phyloP scores from a whole-genome alignment of 2,329 filamentous ascomycete species.

The Cytospora paraplurivora region DNA sequence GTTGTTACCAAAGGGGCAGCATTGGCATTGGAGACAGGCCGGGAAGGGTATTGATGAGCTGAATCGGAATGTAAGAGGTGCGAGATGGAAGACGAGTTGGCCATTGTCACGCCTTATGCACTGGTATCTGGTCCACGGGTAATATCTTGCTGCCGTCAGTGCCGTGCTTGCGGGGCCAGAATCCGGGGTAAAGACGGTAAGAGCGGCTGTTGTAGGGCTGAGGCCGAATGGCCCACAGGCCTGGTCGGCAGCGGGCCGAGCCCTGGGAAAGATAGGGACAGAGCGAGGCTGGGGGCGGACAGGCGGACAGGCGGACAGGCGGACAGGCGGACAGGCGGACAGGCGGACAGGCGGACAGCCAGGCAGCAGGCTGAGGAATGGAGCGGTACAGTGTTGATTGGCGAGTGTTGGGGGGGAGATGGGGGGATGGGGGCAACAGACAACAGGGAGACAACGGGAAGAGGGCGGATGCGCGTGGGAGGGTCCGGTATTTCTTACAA shows the following conservation, averaged over 20 bases:
- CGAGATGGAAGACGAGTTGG: constrained; percentile 28
- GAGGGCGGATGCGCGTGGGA: constrained; percentile 10
- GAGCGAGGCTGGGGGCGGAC: constrained; percentile 1
- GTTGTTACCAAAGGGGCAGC: constrained; percentile 6
- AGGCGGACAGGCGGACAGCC: constrained; percentile 4
- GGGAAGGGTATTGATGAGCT: constrained; percentile 1
- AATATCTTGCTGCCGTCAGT: constrained; percentile 10
- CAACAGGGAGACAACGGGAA: constrained; percentile 12
- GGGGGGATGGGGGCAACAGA: no score
- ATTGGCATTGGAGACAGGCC: constrained; percentile 1
- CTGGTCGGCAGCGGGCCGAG: constrained; percentile 23
- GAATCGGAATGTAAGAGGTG: constrained; percentile 28
- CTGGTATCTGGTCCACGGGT: not conserved
- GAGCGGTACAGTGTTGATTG: constrained; percentile 6
- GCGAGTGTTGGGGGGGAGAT: constrained; percentile 14
- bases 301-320: constrained; percentile 8
- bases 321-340: constrained; percentile 2
- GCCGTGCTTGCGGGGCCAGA: constrained; percentile 2
- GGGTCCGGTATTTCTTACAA: not conserved
- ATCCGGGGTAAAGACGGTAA: constrained; percentile 4
- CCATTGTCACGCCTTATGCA: constrained; percentile 24
- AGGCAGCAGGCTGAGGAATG: constrained; percentile 13
- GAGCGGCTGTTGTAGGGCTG: constrained; percentile 8
- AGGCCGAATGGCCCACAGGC: constrained; percentile 17
- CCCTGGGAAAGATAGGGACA: constrained; percentile 12